These are phyloP conservation scores for Ambrosiella beaveri DNA, from an alignment of 2,329 filamentous ascomycete genomes.

Conservation along the genomic window DNA sequence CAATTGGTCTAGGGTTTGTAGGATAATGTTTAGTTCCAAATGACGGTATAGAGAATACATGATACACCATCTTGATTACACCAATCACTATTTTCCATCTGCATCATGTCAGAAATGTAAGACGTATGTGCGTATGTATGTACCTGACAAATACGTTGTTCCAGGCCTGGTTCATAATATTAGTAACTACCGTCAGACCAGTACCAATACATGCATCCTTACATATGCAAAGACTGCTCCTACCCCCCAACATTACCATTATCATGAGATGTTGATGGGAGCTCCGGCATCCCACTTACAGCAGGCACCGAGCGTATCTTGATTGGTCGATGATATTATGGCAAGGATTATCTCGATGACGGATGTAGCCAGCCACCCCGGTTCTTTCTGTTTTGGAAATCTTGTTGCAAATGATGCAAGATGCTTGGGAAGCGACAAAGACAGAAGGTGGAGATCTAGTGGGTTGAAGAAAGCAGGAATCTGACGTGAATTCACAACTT, in stretches of 20 bases:
- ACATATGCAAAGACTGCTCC: neutral
- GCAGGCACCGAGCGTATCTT: neutral
- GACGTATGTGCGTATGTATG: too few species aligned
- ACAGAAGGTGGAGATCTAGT: too few species aligned
- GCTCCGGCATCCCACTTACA: neutral
- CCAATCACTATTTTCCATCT: too few species aligned
- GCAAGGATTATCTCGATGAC: neutral
- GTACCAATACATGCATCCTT: too few species aligned
- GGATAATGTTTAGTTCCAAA: too few species aligned
- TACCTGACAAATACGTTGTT: too few species aligned
- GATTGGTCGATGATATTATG: neutral
- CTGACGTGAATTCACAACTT: too few species aligned
- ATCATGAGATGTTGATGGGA: neutral
- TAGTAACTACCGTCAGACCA: too few species aligned
- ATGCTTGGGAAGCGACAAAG: neutral
- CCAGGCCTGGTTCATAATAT: too few species aligned
- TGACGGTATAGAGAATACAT: neutral
- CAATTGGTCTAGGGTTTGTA: neutral
- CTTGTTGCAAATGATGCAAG: neutral
- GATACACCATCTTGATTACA: neutral
- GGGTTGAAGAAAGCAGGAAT: too few species aligned
- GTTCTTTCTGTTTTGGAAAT: neutral
- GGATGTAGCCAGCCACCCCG: neutral
- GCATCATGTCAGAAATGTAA: neutral
- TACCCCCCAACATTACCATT: neutral